These are phyloP conservation scores for Limtongia smithiae DNA, from an alignment of 805 yeast genomes.

Conservation along the genomic window DNA sequence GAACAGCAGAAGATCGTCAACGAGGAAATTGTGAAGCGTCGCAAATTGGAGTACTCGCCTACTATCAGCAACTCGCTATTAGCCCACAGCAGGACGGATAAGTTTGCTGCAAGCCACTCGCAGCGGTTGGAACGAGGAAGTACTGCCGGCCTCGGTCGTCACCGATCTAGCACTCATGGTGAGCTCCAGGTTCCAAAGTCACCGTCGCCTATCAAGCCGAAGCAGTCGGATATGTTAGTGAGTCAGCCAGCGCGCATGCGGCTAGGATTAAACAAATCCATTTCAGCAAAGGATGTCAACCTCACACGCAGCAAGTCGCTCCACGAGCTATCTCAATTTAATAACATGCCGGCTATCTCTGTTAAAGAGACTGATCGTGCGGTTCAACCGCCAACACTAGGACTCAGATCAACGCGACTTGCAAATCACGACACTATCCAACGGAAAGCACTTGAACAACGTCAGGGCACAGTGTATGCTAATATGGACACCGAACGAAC, in stretches of 20 bases:
- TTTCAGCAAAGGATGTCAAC: slow-evolving; percentile 27
- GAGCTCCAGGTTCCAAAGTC: slow-evolving; percentile 22
- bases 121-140: background rate
- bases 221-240: background rate
- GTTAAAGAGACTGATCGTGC: background rate
- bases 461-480: slow-evolving; percentile 7
- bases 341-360: background rate
- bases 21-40: slow-evolving; percentile 14
- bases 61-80: slow-evolving; percentile 9
- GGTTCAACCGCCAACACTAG: slow-evolving; percentile 11
- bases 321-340: background rate
- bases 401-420: slow-evolving; percentile 10
- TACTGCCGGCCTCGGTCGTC: background rate
- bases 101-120: background rate
- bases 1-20: slow-evolving; percentile 1
- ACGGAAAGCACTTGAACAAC: background rate
- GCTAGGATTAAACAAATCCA: slow-evolving; percentile 31
- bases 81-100: background rate
- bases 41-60: slow-evolving; percentile 9
- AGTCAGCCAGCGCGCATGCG: slow-evolving; percentile 25
- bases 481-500: background rate
- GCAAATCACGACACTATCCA: background rate
- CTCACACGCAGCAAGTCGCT: slow-evolving; percentile 12
- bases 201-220: slow-evolving; percentile 18
- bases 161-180: background rate